Base-by-base conservation (phyloP, 768 basidiomycete genomes). In the Auriscalpium vulgare region DNA sequence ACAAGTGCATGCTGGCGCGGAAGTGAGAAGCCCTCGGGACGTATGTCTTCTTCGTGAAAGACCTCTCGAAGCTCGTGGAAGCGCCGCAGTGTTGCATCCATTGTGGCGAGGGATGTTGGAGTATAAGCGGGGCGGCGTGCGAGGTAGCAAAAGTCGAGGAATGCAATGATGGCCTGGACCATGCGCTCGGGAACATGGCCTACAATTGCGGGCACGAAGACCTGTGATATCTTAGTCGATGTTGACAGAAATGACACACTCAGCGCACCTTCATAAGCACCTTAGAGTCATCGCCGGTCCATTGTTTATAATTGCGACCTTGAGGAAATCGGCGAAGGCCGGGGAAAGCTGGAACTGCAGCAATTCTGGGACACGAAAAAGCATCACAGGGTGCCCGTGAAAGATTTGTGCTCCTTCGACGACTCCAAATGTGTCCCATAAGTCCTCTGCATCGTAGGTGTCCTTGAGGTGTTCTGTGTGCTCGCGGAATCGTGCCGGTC, bases 351-450 rank as follows among this genome's bases (percentile, higher is more conserved):
- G 57, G 57, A 13, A 53, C 63, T 10, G 57, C 48, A 9, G 65
- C 61, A 47, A 67, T 62, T 11, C 64, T 67, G 37, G 23, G 23
- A 29, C 2, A 5, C 23, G n/a, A n/a, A n/a, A n/a, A n/a, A n/a
- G n/a, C n/a, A n/a, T n/a, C n/a, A n/a, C n/a, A n/a, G n/a, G n/a
- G n/a, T n/a, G n/a, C n/a, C n/a, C n/a, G n/a, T n/a, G n/a, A n/a
- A n/a, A n/a, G n/a, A n/a, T n/a, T n/a, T n/a, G n/a, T n/a, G n/a
- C 23, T 29, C 23, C 23, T 5, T 29, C 23, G 23, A 29, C 23
- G 23, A 29, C 23, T 29, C 23, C 70, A 57, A 63, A 70, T 9
- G 62, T 54, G 23, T 65, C 60, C 69, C 68, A 71, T 2, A 72
- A 55, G 3, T 40, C 34, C 17, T 51, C 53, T 8, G 60, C 53